phyloP scores from a whole-genome alignment of 495 filamentous ascomycete species.

The Oidiodendron maius region DNA sequence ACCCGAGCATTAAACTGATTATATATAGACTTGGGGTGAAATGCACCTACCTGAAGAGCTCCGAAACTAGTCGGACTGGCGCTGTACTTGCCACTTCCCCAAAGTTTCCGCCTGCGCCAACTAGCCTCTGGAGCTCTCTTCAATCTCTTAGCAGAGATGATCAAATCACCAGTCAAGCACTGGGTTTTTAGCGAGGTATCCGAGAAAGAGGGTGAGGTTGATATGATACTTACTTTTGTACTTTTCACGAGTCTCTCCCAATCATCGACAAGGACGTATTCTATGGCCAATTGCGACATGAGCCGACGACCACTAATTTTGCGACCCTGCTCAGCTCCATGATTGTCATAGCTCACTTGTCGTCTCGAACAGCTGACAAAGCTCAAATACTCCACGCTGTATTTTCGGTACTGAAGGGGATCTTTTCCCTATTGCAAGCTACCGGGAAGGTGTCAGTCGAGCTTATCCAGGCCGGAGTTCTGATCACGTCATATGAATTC shows the following conservation, averaged over 20 bases:
- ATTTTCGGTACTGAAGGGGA: conserved; percentile 9
- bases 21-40: conserved; percentile 7
- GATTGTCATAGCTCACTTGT: conserved; percentile 3
- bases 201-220: conserved; percentile 1
- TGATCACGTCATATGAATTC: conserved; percentile 16
- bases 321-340: conserved; percentile 7
- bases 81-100: too few relatives aligned
- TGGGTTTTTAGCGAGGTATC: conserved; percentile 7
- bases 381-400: conserved; percentile 6
- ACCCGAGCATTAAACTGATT: neutral
- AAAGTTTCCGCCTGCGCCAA: too few relatives aligned
- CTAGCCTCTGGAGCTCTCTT: too few relatives aligned
- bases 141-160: neutral
- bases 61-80: neutral
- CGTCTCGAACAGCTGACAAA: too few relatives aligned
- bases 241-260: conserved; percentile 9
- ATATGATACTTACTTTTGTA: conserved; percentile 7
- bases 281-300: conserved; percentile 2
- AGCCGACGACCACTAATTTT: conserved; percentile 2
- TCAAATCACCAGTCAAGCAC: conserved; percentile 1
- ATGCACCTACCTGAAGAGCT: conserved; percentile 11
- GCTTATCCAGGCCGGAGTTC: conserved; percentile 11
- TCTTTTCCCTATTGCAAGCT: conserved; percentile 5
- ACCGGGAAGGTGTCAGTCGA: conserved; percentile 8
- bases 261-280: conserved; percentile 9